A percentile compares a stretch with the other conserved stretches of the same genome.
Evolutionary conservation across 2,329 filamentous ascomycete species (phyloP).

Genomic region (Curvularia sp.): DNA sequence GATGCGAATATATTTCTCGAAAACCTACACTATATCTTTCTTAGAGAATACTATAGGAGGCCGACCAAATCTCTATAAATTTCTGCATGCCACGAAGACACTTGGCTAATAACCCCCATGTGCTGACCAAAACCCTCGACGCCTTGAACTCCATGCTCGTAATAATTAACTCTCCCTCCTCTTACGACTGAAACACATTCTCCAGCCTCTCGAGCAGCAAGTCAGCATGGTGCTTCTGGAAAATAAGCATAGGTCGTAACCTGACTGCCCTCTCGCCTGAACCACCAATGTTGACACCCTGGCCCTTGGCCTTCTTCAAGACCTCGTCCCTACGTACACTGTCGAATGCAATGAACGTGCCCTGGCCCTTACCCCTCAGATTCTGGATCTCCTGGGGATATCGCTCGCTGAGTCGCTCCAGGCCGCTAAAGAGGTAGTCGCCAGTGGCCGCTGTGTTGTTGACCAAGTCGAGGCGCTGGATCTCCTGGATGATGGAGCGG

Average conservation of each 20-base stretch:
- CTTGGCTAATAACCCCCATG: background rate
- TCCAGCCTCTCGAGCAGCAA: constrained; percentile 80
- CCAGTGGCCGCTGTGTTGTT: constrained; percentile 78
- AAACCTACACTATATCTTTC: background rate
- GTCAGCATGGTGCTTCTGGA: constrained; percentile 90
- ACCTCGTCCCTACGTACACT: constrained; percentile 80
- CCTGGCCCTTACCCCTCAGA: constrained; percentile 84
- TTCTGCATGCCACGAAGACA: background rate
- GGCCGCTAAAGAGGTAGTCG: constrained; percentile 75
- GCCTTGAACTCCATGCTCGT: constrained; percentile 4
- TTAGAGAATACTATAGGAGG: background rate
- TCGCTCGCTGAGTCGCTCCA: constrained; percentile 70
- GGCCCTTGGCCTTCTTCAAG: constrained; percentile 75
- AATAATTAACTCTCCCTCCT: background rate
- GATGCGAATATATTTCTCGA: background rate
- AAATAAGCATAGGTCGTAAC: constrained; percentile 87
- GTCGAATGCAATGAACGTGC: constrained; percentile 94
- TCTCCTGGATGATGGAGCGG: constrained; percentile 83
- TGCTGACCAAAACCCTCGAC: background rate
- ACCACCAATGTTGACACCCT: constrained; percentile 88
- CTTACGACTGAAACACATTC: constrained; percentile 66
- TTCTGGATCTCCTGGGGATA: constrained; percentile 83
- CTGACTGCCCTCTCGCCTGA: constrained; percentile 77
- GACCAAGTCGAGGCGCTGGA: constrained; percentile 78
- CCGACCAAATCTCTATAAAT: background rate